Evolutionary conservation across 2,329 filamentous ascomycete species (phyloP), one percentile per base, ranked within the genome.

Genomic region (Beauveria scarabaeidicola): DNA sequence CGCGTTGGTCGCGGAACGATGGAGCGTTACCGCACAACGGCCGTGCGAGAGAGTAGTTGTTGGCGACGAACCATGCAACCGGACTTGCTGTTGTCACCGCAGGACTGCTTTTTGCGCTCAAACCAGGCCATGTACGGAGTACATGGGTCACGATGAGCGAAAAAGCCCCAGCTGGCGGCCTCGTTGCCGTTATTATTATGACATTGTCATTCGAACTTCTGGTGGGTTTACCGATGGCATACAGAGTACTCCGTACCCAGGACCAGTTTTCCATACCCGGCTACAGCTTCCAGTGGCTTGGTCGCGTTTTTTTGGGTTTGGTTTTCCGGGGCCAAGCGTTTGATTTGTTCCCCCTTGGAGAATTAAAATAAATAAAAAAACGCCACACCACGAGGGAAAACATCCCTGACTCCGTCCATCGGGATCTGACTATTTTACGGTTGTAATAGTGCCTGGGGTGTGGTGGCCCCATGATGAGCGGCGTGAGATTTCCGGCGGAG

Each of bases 341-440:
- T 19, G 5, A 19, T n/a, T 50, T 50, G 46, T n/a, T 47, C 23
- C 8, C n/a, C 11, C 48, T 4, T 2, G n/a, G 17, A 9, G 50
- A 41, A 29, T 13, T 36, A 23, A 32, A 44, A 17, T 25, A n/a
- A n/a, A 51, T 36, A 13, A 17, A 19, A 27, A 17, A 44, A 40
- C 27, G 54, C 54, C 44, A 48, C 54, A 25, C 54, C 54, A 57
- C 54, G 54, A 57, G 54, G 53, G 27, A 54, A 51, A 41, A 52
- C 50, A 57, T 57, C 54, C 44, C 54, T 57, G 54, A 48, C 44
- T 50, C 44, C 32, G 32, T 50, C 54, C 54, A 57, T 57, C 54
- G 44, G 44, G 54, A 57, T 57, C 54, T 57, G 17, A 41, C 19
- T 44, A 21, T 32, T 46, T 36, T 47, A 46, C 29, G 53, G 53